Evolutionary conservation across 1,139 yeast genomes (phyloP), one percentile per base, ranked within the genome.

Genomic region (Suhomyces panamericanus): DNA sequence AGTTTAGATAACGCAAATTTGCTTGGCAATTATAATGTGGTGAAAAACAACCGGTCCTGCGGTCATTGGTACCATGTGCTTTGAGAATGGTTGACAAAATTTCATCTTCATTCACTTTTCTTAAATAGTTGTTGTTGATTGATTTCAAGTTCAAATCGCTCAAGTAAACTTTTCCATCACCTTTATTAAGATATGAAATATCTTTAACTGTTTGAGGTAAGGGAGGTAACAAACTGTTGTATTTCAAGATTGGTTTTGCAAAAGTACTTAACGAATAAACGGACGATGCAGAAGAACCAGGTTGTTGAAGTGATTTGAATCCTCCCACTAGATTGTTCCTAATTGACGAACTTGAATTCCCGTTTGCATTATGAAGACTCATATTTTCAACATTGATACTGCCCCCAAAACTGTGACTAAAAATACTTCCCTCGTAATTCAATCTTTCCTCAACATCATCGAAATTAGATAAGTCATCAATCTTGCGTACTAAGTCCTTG

Each of bases 91-190:
- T 54, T 12, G 54, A 37, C 20, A 78, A 56, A 1, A 78, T 57
- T 47, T 75, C 78, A 22, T 50, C 57, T 46, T 77, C 80, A 43
- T 63, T 60, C 10, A 72, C 46, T 41, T 62, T 63, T 9, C 52
- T 55, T 51, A 69, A 62, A 54, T 71, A 65, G 27, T 52, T 52
- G 30, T 56, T 62, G 52, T 73, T 67, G 34, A 73, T 58, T 4
- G 77, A 67, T 50, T 71, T 73, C 37, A 75, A 59, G 50, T 66
- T 64, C 55, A 69, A 59, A 53, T 70, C 75, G 52, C 74, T 75
- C 54, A 78, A 60, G 49, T 63, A 73, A 13, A 73, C 62, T 44
- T 58, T 64, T 0, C 75, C 72, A 49, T 73, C 77, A n/a, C 70
- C 73, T 39, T 62, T 65, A 28, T 57, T 56, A 11, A 67, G 50